Conservation (phyloP, 2,329 filamentous ascomycete genomes). For the Grosmannia huntii region DNA sequence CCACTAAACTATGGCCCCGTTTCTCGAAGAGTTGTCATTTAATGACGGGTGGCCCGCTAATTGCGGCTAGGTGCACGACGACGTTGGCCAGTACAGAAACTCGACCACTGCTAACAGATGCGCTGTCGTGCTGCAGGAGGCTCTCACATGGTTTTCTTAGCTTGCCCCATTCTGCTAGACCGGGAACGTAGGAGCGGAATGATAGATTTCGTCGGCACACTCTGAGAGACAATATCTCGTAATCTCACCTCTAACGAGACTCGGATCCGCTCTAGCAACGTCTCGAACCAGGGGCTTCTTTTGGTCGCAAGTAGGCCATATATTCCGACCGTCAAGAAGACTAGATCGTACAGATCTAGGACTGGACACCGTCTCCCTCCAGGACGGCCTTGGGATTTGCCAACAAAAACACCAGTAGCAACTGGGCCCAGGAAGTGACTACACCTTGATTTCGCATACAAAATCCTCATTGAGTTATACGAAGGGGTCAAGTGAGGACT, state of each 20-base stretch:
- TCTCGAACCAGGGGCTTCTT: neutral
- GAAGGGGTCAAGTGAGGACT: neutral
- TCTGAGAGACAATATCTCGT: no score
- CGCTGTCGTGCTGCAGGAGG: no score
- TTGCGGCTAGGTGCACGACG: neutral
- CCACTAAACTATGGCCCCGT: slow-evolving; percentile 13
- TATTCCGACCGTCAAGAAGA: neutral
- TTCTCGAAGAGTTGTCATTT: slow-evolving; percentile 4
- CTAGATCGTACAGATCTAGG: neutral
- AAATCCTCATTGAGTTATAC: neutral
- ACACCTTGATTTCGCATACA: neutral
- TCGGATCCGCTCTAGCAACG: neutral
- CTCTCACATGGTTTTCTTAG: no score
- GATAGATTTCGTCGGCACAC: no score
- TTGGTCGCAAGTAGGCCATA: neutral
- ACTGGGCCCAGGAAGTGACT: neutral
- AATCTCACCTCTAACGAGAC: neutral
- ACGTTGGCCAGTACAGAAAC: neutral
- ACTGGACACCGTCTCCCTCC: neutral
- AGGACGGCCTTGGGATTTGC: neutral
- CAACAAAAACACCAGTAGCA: neutral
- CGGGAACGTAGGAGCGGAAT: no score
- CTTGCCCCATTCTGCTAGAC: no score
- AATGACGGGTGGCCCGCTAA: neutral
- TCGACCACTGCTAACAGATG: no score